These are phyloP conservation scores for Thelephora ganbajun DNA, from an alignment of 768 basidiomycete species.

Conservation along the genomic window DNA sequence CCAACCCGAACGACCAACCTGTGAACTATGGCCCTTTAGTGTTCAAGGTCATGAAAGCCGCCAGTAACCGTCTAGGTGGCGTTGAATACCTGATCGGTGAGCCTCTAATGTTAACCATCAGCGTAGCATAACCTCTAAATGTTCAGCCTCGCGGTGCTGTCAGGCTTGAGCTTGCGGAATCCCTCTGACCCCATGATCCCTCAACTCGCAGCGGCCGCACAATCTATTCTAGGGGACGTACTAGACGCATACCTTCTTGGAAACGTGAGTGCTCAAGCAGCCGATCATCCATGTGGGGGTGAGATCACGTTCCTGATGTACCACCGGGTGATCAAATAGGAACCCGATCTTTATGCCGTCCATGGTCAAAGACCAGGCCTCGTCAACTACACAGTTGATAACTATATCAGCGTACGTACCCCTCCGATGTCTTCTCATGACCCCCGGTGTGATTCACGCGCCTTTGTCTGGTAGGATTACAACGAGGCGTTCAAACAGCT, in stretches of 20 bases:
- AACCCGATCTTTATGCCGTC: slow-evolving; percentile 44
- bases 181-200: slow-evolving; percentile 23
- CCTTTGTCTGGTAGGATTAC: slow-evolving; percentile 24
- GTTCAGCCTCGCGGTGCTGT: slow-evolving; percentile 3
- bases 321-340: slow-evolving; percentile 16
- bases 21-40: slow-evolving; percentile 32
- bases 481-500: slow-evolving; percentile 22
- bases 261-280: slow-evolving; percentile 22
- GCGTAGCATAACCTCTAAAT: background rate
- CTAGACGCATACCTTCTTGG: slow-evolving; percentile 35
- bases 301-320: background rate
- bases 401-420: slow-evolving; percentile 29
- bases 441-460: background rate
- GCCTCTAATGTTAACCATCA: slow-evolving; percentile 4
- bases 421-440: background rate
- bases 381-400: slow-evolving; percentile 30
- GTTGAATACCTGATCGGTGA: slow-evolving; percentile 20
- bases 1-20: slow-evolving; percentile 30
- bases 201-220: slow-evolving; percentile 20
- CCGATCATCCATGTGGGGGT: background rate
- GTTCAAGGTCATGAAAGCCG: slow-evolving; percentile 30
- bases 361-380: slow-evolving; percentile 27
- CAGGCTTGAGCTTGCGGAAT: slow-evolving; percentile 29
- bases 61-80: slow-evolving; percentile 17
- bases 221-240: slow-evolving; percentile 21